Percentiles rank a stretch among this genome's conserved stretches.
Evolutionary conservation across 306 rosid species (phyloP).

Genomic region (Mimosa pudica): DNA sequence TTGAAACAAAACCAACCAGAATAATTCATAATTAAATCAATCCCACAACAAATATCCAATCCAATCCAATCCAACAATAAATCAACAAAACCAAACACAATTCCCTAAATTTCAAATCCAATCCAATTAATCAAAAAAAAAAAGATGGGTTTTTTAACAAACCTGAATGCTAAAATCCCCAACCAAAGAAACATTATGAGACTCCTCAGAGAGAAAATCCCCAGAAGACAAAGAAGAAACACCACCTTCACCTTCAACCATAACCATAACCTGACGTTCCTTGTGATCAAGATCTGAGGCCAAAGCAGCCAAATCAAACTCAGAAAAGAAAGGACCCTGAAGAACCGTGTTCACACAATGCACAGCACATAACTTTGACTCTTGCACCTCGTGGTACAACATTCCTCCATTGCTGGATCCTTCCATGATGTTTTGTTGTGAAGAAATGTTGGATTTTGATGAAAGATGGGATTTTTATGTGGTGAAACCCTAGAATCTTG

Average conservation of each 20-base stretch:
- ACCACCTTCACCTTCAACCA: slow-evolving; percentile 19
- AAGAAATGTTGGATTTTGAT: no score
- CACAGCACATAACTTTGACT: slow-evolving; percentile 95
- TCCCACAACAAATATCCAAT: no score
- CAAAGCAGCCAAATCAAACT: slow-evolving; percentile 94
- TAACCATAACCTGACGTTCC: slow-evolving; percentile 87
- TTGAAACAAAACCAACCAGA: slow-evolving; percentile 48
- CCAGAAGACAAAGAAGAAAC: slow-evolving; percentile 56
- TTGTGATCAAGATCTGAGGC: slow-evolving; percentile 88
- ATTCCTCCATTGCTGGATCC: slow-evolving; percentile 96
- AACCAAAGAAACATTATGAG: slow-evolving; percentile 91
- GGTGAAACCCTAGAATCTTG: slow-evolving; percentile 44
- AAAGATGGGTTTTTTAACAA: slow-evolving; percentile 31
- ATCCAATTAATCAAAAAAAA: no score
- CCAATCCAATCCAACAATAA: no score
- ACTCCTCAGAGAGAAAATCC: slow-evolving; percentile 78
- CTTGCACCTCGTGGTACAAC: slow-evolving; percentile 97
- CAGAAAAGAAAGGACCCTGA: slow-evolving; percentile 96
- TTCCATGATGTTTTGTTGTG: slow-evolving; percentile 49
- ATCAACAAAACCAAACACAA: no score
- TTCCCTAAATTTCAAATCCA: no score
- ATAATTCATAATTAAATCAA: slow-evolving; percentile 26
- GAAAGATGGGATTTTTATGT: background rate
- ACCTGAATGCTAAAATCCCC: slow-evolving; percentile 99
- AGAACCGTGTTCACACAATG: slow-evolving; percentile 93